Evolutionary conservation across 2,329 filamentous ascomycete genomes (phyloP), one percentile per base, ranked within the genome.

Genomic region (Colletotrichum truncatum): DNA sequence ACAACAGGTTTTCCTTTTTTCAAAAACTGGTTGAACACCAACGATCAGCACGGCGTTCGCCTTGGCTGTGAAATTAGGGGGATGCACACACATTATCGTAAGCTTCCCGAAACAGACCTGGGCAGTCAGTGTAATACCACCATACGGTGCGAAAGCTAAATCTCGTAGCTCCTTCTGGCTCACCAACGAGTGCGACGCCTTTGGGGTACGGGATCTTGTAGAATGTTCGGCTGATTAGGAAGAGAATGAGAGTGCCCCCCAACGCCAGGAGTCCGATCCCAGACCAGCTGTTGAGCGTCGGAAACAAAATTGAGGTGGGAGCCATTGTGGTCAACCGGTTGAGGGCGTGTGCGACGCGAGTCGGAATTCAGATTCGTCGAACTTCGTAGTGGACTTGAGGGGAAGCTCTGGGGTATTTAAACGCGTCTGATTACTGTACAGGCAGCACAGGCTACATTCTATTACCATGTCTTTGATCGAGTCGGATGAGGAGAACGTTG

Each of bases 1-100:
- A 83, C 70, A 3, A 82, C 81, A 0, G 79, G 70, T 32, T 74
- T 74, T n/a, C 79, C 80, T 14, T 76, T 74, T 48, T 82, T 82
- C 23, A 73, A 71, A 62, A 81, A 82, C 79, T 83, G 25, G 1
- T 12, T 21, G 7, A 11, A n/a, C 23, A 9, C 26, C 10, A 26
- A 48, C 8, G 11, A 25, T 49, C 23, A 18, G 11, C 32, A 18
- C 12, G 5, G 6, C 6, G 8, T 26, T 6, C 16, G 11, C 12
- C 4, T 39, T n/a, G 5, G 12, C 4, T 11, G 25, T 4, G 16
- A 8, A 30, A 10, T n/a, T 3, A 58, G 10, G 10, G 4, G 8
- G 25, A 1, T 30, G 9, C 18, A 21, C 66, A 18, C 45, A 76
- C 75, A 2, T 74, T 66, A 30, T 75, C 67, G 11, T 76, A 76